Base-by-base conservation (phyloP, 495 filamentous ascomycete species). In the Penicillium angulare region DNA sequence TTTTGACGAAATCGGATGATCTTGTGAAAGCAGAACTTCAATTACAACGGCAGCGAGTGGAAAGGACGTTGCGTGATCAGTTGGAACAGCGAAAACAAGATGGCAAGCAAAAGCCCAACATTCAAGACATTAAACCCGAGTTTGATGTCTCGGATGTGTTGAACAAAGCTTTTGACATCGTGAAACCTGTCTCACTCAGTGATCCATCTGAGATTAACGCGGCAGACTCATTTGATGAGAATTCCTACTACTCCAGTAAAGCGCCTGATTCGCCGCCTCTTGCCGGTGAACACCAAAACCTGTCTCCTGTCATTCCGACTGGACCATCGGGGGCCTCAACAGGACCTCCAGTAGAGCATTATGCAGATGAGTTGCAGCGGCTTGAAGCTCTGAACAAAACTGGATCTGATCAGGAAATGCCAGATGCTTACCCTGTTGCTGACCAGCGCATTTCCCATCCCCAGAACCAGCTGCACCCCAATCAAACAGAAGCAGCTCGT, bases 211-310 rank as follows among this genome's bases (percentile, higher is more conserved):
- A 74, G 54, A 61, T 31, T 48, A 81, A 82, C 71, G 74, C 67
- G 47, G 64, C 66, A 17, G 89, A 91, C 61, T 92, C 89, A 9
- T 87, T 90, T 69, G 90, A 96, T 69, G 86, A 92, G 60, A 91
- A 93, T 56, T 91, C 89, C n/a, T 92, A 93, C 68, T 96, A 97
- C 72, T 95, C 90, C 39, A 95, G 90, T 75, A 85, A 83, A 71
- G 74, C 77, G 46, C 76, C 79, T 61, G 75, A 78, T 49, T 80
- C 79, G 17, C 56, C 62, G 34, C 72, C 66, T 12, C 65, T 63
- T 26, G 53, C 51, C 13, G 69, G 62, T 45, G 60, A 61, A 3
- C 67, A 62, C 13, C 64, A 49, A 35, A 64, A 58, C 36, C 53
- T 55, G 33, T 70, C 71, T 35, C 60, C 69, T n/a, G 60, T 41